phyloP scores from a whole-genome alignment of 83 land plant species.

The Picea engelmannii region DNA sequence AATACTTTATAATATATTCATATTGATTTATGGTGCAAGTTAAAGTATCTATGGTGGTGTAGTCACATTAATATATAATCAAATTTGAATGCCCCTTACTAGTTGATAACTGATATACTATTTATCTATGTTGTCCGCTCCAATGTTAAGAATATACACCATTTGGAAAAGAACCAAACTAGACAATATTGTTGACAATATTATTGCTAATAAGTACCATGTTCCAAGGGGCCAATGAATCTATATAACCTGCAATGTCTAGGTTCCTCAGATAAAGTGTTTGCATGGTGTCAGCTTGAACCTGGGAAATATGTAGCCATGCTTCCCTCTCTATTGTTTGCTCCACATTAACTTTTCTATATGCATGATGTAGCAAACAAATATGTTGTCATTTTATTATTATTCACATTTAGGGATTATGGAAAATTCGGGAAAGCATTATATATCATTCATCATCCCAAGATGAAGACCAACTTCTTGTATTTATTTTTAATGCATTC shows the following conservation, averaged over 20 bases:
- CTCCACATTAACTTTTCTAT: slow-evolving; percentile 1
- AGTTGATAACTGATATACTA: too few species aligned
- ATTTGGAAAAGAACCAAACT: too few species aligned
- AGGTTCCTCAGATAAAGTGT: slow-evolving; percentile 67
- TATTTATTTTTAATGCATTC: background rate
- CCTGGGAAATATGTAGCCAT: slow-evolving; percentile 64
- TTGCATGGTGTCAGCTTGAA: slow-evolving; percentile 53
- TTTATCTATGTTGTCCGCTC: too few species aligned
- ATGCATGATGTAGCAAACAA: background rate
- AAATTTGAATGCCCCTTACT: too few species aligned
- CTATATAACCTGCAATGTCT: slow-evolving; percentile 38
- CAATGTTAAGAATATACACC: too few species aligned
- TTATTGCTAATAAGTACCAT: slow-evolving; percentile 36
- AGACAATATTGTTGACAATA: too few species aligned
- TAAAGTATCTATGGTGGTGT: too few species aligned
- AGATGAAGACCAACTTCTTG: background rate
- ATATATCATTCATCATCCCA: slow-evolving; percentile 10
- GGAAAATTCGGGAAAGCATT: background rate
- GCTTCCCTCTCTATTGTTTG: background rate
- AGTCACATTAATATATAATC: too few species aligned
- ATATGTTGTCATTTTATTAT: background rate
- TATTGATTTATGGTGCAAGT: too few species aligned
- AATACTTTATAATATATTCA: too few species aligned
- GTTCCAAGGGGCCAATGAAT: slow-evolving; percentile 24
- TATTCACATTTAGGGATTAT: background rate